Conservation (phyloP, 148 eudicot genomes). For the Tetragonia tetragonoides region DNA sequence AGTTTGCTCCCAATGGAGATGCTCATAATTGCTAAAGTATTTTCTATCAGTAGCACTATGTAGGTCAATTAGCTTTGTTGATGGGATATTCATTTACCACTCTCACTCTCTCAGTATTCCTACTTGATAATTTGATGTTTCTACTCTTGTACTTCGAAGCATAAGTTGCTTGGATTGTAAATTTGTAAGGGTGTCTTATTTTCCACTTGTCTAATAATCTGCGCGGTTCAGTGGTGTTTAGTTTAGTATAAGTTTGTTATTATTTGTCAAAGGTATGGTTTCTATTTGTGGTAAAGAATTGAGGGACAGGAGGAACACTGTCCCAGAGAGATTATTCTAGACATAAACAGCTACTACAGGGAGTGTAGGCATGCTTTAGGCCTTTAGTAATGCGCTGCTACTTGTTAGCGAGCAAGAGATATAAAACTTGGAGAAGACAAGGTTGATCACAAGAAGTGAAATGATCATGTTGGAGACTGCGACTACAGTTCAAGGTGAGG, state of each 20-base stretch:
- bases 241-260: neutral
- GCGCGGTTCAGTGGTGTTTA: too few relatives aligned
- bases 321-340: neutral
- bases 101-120: neutral
- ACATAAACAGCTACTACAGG: too few relatives aligned
- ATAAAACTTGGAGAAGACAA: neutral
- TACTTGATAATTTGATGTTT: neutral
- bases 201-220: too few relatives aligned
- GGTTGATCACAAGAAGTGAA: neutral
- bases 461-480: neutral
- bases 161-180: too few relatives aligned
- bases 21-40: neutral
- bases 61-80: neutral
- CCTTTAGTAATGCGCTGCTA: too few relatives aligned
- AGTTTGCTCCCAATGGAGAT: neutral
- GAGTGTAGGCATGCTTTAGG: neutral
- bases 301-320: too few relatives aligned
- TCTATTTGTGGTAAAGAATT: neutral
- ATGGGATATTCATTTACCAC: neutral
- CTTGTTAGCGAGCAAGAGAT: neutral
- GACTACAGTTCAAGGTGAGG: neutral
- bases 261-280: neutral
- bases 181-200: too few relatives aligned
- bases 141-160: neutral
- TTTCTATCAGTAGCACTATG: neutral